Evolutionary conservation across 768 basidiomycete genomes (phyloP).

Genomic region (Rhodotorula toruloides): DNA sequence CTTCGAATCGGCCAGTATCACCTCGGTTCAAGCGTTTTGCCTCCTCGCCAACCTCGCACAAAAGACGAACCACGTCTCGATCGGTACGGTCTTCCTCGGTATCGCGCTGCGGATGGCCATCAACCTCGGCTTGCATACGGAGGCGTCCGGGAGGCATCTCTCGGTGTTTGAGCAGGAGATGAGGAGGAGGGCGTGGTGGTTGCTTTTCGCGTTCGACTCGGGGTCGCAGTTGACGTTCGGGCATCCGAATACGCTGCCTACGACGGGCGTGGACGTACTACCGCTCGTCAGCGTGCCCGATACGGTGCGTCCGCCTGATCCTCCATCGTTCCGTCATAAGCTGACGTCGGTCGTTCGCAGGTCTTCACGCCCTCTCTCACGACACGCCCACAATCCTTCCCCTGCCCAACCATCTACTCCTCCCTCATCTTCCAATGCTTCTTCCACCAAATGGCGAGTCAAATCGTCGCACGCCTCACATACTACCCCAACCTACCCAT

Average conservation of each 20-base stretch:
- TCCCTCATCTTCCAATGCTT: not conserved
- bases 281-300: not conserved
- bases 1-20: not conserved
- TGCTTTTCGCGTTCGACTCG: not conserved
- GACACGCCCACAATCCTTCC: not conserved
- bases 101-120: constrained; percentile 4
- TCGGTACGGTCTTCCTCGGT: constrained; percentile 7
- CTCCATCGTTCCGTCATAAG: not conserved
- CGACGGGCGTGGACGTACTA: not conserved
- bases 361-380: not conserved
- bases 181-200: constrained; percentile 1
- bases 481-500: not conserved
- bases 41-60: constrained; percentile 4
- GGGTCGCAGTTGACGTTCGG: constrained; percentile 3
- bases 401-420: not conserved
- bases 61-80: constrained; percentile 9
- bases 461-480: not conserved
- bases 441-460: not conserved
- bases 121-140: constrained; percentile 12
- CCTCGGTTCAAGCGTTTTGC: constrained; percentile 1
- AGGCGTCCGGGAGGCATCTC: not conserved
- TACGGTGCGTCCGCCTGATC: not conserved
- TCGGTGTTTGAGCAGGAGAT: not conserved
- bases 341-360: not conserved
- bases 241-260: not conserved